phyloP scores from a whole-genome alignment of 2,329 filamentous ascomycete species.

The Penicillium sp. region DNA sequence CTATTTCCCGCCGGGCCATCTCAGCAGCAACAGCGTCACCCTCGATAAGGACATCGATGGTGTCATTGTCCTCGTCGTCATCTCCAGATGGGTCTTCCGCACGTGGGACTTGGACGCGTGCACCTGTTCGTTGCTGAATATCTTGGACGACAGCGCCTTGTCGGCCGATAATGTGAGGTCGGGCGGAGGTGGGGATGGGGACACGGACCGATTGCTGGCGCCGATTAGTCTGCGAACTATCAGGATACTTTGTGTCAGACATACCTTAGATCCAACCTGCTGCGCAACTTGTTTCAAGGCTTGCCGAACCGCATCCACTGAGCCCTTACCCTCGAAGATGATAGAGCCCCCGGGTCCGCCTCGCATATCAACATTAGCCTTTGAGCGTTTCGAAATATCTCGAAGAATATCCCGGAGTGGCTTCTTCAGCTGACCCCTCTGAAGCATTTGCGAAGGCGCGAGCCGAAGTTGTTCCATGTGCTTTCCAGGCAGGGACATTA shows the following conservation, averaged over 20 bases:
- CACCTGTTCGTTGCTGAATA: constrained; percentile 86
- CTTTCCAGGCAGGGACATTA: constrained; percentile 80
- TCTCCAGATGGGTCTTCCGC: constrained; percentile 70
- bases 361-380: constrained; percentile 80
- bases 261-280: constrained; percentile 84
- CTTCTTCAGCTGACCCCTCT: constrained; percentile 78
- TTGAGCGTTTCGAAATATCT: constrained; percentile 90
- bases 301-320: constrained; percentile 81
- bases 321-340: constrained; percentile 84
- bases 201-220: constrained; percentile 70
- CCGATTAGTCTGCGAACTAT: constrained; percentile 10
- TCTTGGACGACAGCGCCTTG: constrained; percentile 88
- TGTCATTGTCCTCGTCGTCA: constrained; percentile 77
- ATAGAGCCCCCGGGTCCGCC: constrained; percentile 73
- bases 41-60: constrained; percentile 85
- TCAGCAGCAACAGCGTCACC: constrained; percentile 88
- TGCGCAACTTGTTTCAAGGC: constrained; percentile 87
- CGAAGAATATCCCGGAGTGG: constrained; percentile 83
- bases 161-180: constrained; percentile 91
- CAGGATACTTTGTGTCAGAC: constrained; percentile 27
- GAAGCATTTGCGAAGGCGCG: constrained; percentile 75
- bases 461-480: constrained; percentile 78
- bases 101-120: constrained; percentile 87
- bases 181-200: constrained; percentile 79
- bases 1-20: constrained; percentile 80